Base-by-base conservation (phyloP, 2,329 filamentous ascomycete species). In the Tolypocladium album region DNA sequence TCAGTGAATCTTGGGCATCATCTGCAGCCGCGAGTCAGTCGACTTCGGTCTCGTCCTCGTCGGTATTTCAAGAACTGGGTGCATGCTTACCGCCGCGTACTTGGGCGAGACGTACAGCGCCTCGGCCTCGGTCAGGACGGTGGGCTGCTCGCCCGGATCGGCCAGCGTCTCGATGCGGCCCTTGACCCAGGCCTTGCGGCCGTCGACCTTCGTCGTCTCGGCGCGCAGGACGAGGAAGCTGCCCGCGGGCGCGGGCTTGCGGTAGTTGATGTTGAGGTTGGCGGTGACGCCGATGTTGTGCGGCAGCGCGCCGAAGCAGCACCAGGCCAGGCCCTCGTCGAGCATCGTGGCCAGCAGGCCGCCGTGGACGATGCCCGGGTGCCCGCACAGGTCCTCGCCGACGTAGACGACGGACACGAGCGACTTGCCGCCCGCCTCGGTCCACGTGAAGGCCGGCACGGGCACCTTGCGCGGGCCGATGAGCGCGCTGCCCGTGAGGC, bases 111-210 rank as follows among this genome's bases (percentile, higher is more conserved):
- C 83, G 71, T 96, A 97, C 66, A 99, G 75, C 3, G 88, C 92
- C 70, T 88, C 88, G 0, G 90, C 93, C 75, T 95, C 90, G 9
- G 88, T 91, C 61, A 97, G 73, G 56, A 92, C 81, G 20, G 81
- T 75, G 1, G 87, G 86, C 66, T 81, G 78, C 73, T 87, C 82
- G 11, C 84, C 84, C 40, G 66, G 77, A 78, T 80, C 61, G 9
- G 83, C 83, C 62, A 97, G 75, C 59, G 90, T 87, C 81, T 96
- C 92, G 67, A 97, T 87, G 66, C 85, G 83, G 1, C 91, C 94
- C 75, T 89, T 88, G 1, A 97, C 91, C 91, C 91, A 97, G 15
- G 92, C 93, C 78, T 97, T 97, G 63, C 94, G 82, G 1, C 94
- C 93, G 70, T 97, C 92, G 1, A 93, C 89, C 76, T 88, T 92